A percentile compares a stretch with the other conserved stretches of the same genome.
phyloP scores from a whole-genome alignment of 2,329 filamentous ascomycete genomes.

The Fusarium lateritium region DNA sequence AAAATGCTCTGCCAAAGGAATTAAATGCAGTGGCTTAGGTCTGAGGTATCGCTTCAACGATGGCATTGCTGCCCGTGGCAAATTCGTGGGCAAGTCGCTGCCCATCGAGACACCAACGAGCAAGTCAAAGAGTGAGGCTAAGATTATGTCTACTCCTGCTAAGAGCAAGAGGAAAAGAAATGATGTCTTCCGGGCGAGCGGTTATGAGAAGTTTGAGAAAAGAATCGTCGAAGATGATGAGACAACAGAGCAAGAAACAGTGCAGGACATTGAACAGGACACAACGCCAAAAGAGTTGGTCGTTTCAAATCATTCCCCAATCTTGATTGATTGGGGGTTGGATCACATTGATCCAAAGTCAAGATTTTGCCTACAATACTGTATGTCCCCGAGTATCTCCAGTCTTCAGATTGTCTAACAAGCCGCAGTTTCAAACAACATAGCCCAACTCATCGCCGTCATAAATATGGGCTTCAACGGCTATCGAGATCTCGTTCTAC shows the following conservation, averaged over 20 bases:
- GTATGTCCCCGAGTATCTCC: not conserved
- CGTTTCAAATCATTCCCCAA: not conserved
- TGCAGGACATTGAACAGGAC: too few relatives aligned
- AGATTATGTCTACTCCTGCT: fast-evolving
- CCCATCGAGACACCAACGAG: constrained; percentile 11
- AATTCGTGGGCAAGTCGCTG: constrained; percentile 38
- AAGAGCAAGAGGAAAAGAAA: not conserved
- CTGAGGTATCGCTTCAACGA: constrained; percentile 45
- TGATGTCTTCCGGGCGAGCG: constrained; percentile 17
- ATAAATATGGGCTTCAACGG: constrained; percentile 48
- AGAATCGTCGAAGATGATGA: fast-evolving
- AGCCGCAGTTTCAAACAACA: constrained; percentile 35
- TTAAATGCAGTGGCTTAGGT: constrained; percentile 41
- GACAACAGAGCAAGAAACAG: not conserved
- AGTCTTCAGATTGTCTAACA: not conserved
- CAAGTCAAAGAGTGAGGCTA: too few relatives aligned
- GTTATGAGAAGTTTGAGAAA: constrained; percentile 4
- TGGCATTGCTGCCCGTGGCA: constrained; percentile 42
- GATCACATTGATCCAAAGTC: constrained; percentile 41
- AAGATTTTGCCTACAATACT: constrained; percentile 42
- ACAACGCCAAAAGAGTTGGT: not conserved
- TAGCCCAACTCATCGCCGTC: constrained; percentile 43
- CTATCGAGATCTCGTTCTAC: constrained; percentile 38
- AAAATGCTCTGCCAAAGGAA: constrained; percentile 41
- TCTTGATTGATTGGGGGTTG: constrained; percentile 12